Percentiles rank a stretch among this genome's conserved stretches.
Conservation (phyloP, 768 basidiomycete genomes). For the Paxillus involutus region DNA sequence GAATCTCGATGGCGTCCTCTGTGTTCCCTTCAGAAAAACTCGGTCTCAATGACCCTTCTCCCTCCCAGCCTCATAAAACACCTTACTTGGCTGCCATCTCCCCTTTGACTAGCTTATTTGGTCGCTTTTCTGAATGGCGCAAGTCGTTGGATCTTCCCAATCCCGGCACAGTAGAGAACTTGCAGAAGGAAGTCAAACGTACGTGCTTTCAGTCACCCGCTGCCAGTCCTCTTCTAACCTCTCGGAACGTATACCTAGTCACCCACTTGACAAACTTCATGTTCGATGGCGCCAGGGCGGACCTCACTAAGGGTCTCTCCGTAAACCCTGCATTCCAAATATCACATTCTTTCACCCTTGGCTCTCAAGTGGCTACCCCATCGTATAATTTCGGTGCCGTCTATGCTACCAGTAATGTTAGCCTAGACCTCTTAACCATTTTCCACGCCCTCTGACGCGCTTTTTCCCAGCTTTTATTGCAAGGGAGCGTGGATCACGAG, state of each 20-base stretch:
- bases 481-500: constrained; percentile 93
- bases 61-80: constrained; percentile 36
- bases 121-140: constrained; percentile 80
- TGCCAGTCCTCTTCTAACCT: neutral
- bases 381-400: constrained; percentile 95
- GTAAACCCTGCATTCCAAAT: constrained; percentile 97
- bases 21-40: constrained; percentile 40
- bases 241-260: constrained; percentile 42
- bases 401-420: constrained; percentile 81
- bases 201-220: constrained; percentile 22
- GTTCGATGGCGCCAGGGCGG: constrained; percentile 96
- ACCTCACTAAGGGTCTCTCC: constrained; percentile 91
- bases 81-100: constrained; percentile 35
- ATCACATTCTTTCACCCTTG: constrained; percentile 92
- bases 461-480: constrained; percentile 73
- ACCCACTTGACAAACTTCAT: constrained; percentile 93
- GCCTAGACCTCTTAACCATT: constrained; percentile 13
- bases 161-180: constrained; percentile 91
- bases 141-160: constrained; percentile 78
- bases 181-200: constrained; percentile 94
- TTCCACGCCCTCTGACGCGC: constrained; percentile 22
- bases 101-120: constrained; percentile 67
- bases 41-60: constrained; percentile 37
- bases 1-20: constrained; percentile 44
- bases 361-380: constrained; percentile 78